These are phyloP conservation scores for Rhododendron molle DNA, from an alignment of 148 eudicot species.

Conservation along the genomic window DNA sequence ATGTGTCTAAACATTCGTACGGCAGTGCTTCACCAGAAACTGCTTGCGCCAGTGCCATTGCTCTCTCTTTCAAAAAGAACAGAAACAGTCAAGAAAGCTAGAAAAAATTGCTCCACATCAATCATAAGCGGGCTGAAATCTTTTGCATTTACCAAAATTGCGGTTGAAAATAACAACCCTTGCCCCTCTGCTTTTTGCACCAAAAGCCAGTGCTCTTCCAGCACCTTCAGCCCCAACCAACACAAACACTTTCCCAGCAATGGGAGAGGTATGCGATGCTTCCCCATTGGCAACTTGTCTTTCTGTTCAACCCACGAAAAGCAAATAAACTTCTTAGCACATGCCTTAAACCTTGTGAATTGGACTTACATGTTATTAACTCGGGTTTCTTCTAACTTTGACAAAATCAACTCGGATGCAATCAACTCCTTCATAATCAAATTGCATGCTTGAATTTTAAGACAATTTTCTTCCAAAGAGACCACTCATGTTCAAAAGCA, in stretches of 20 bases:
- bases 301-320: constrained; percentile 23
- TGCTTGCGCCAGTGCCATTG: constrained; percentile 34
- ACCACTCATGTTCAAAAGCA: not conserved
- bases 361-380: not conserved
- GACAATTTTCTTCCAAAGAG: not conserved
- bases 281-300: constrained; percentile 19
- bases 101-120: not conserved
- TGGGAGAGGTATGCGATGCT: constrained; percentile 22
- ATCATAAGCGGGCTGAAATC: not conserved
- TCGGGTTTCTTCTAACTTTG: not conserved
- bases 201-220: constrained; percentile 50
- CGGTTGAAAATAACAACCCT: constrained; percentile 47
- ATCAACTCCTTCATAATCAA: not conserved
- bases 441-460: not conserved
- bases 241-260: constrained; percentile 39
- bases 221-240: constrained; percentile 55
- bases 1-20: constrained; percentile 22
- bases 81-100: not conserved
- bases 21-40: constrained; percentile 40
- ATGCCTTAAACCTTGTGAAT: not conserved
- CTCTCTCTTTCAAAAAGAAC: constrained; percentile 26
- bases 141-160: constrained; percentile 26
- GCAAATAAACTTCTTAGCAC: constrained; percentile 2
- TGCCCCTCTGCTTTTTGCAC: constrained; percentile 51
- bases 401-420: not conserved